Evolutionary conservation across 1,284 basidiomycete species (phyloP).

Genomic region (Porogramme epimiltina): DNA sequence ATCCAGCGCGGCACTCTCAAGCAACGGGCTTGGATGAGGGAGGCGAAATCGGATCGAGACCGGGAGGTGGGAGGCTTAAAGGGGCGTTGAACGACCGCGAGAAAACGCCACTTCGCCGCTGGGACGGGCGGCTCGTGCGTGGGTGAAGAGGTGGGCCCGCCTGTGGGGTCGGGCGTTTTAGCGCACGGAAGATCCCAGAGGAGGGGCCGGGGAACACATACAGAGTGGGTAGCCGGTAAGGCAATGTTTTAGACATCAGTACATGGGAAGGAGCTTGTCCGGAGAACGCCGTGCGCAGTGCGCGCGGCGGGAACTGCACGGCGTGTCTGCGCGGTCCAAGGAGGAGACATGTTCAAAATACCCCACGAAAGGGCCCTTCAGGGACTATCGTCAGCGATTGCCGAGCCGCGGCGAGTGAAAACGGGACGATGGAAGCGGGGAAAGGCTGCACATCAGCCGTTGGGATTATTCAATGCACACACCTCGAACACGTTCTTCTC

Average conservation of each 20-base stretch:
- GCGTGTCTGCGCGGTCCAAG: background rate
- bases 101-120: conserved; percentile 2
- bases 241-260: conserved; percentile 13
- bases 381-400: background rate
- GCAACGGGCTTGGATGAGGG: conserved; percentile 1
- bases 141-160: background rate
- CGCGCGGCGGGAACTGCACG: background rate
- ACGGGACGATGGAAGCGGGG: background rate
- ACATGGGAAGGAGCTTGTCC: conserved; percentile 10
- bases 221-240: conserved; percentile 7
- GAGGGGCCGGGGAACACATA: conserved; percentile 4
- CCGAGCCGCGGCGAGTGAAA: background rate
- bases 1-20: background rate
- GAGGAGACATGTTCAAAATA: background rate
- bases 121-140: conserved; percentile 3
- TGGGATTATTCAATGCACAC: background rate
- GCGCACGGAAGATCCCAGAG: background rate
- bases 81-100: background rate
- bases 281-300: conserved; percentile 7
- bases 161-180: conserved; percentile 2
- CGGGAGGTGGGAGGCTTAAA: conserved; percentile 13
- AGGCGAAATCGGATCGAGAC: conserved; percentile 7
- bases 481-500: conserved; percentile 5
- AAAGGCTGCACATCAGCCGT: background rate
- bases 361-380: background rate